Evolutionary conservation across 148 eudicot genomes (phyloP), one percentile per base, ranked within the genome.

Genomic region (Silene latifolia): DNA sequence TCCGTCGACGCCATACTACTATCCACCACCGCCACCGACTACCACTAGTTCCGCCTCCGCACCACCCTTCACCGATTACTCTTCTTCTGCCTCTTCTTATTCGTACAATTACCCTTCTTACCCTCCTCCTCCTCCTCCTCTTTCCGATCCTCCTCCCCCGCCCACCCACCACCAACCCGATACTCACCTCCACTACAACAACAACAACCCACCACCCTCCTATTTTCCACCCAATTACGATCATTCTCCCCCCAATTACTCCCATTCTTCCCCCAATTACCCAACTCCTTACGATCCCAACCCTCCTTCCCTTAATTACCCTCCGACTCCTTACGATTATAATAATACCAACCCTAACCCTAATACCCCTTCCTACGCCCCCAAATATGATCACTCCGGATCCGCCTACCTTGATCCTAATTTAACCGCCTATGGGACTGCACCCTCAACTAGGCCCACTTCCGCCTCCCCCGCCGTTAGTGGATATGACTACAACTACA

Each of bases 31-130:
- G 1, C 71, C 73, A 47, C 70, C 75, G 3, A 27, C 57, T 21
- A 73, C 85, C 4, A 24, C 88, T 0, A 20, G 81, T 11, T 88
- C 76, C 90, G 93, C 97, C 18, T 92, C 97, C 7, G 96, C 98
- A 7, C 98, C 98, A 0, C 96, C 98, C 1, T 89, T 74, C 82
- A 39, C 67, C 11, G 79, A 75, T 4, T 80, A 71, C 69, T 20
- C 79, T 0, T 53, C 79, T 0, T 53, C 84, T 13, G 5, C 44
- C n/a, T 80, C 85, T 48, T 69, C 83, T 1, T 35, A 1, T 35
- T 39, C 44, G 6, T 39, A 39, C 65, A 59, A 85, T 18, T 83
- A 84, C 80, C 85, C 91, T 70, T 51, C 83, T 1, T 81, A 72
- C 20, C 83, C 89, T 19, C 70, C 83, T 18, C 82, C 89, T 17